A percentile compares a stretch with the other conserved stretches of the same genome.
Conservation (phyloP, 495 filamentous ascomycete species). For the Letharia columbiana region DNA sequence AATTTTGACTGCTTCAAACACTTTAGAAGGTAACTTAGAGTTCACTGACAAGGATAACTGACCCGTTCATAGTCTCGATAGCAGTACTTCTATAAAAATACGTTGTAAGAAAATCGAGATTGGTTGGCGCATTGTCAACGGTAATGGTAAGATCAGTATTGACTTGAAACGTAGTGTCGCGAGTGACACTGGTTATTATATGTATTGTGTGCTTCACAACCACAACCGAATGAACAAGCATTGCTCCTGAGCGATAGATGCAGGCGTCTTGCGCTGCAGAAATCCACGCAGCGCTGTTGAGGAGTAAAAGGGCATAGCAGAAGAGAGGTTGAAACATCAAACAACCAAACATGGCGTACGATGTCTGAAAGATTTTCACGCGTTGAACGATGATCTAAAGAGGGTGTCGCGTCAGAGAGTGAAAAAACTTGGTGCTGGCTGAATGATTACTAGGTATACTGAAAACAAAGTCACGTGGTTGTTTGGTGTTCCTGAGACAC, state of each 20-base stretch:
- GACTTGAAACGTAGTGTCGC: slow-evolving; percentile 3
- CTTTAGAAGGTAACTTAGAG: background rate
- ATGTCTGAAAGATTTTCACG: background rate
- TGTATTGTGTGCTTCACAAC: slow-evolving; percentile 13
- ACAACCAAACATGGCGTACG: background rate
- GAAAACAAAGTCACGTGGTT: background rate
- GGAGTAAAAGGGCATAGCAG: background rate
- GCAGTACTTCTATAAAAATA: slow-evolving; percentile 8
- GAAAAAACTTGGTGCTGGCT: background rate
- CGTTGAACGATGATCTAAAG: background rate
- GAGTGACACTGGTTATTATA: slow-evolving; percentile 11
- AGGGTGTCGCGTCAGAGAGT: background rate
- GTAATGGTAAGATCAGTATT: slow-evolving; percentile 16
- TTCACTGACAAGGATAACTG: background rate
- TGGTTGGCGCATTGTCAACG: slow-evolving; percentile 15
- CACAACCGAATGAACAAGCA: slow-evolving; percentile 7
- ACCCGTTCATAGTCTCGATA: slow-evolving; percentile 5
- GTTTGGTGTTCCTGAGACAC: background rate
- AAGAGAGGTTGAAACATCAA: background rate
- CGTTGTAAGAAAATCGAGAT: slow-evolving; percentile 15
- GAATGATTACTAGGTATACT: background rate
- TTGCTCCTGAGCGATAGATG: background rate
- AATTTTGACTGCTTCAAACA: background rate
- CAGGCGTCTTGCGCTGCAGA: slow-evolving; percentile 10
- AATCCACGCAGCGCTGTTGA: background rate